Evolutionary conservation across 257 asterid genomes (phyloP), one percentile per base, ranked within the genome.

Genomic region (Cinchona pubescens): DNA sequence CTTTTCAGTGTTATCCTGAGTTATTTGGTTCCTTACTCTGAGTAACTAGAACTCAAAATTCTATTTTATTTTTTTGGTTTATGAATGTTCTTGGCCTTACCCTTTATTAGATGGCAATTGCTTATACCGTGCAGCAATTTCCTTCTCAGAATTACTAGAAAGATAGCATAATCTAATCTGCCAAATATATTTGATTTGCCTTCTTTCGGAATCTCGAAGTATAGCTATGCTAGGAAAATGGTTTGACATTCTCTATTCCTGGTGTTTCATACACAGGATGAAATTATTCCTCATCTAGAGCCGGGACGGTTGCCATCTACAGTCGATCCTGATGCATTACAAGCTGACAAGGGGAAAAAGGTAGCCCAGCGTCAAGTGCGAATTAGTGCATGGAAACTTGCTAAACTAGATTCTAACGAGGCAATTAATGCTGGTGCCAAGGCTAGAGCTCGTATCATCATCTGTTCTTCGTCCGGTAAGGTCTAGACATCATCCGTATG

Each of bases 381-480:
- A 77, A 90, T 94, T 83, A 94, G 98, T 61, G 97, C 97, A 27
- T 92, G 98, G 98, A 94, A 89, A 83, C 98, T 94, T 25, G 97
- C 97, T 0, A 94, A 92, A 69, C 84, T 94, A 32, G 97, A 94
- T 82, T 85, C 97, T 0, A 82, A 71, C 30, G 98, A 94, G 80
- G 98, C 98, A 3, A 83, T 90, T 46, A 92, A 88, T 81, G 98
- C 98, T 0, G 97, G 97, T 37, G 97, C 92, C 1, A 94, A 88
- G 85, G 98, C 98, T 68, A 78, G 97, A 80, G 97, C 98, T 60
- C n/a, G n/a, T n/a, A n/a, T 90, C 97, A 2, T 94, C 98, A 0
- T 94, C 98, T 29, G 93, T 94, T 5, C 76, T 94, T 59, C 97
- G 97, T 19, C 97, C 98, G 0, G 35, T 92, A 5, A 81, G 90